These are phyloP conservation scores for Psilocybe tampanensis DNA, from an alignment of 768 basidiomycete species.

Conservation along the genomic window DNA sequence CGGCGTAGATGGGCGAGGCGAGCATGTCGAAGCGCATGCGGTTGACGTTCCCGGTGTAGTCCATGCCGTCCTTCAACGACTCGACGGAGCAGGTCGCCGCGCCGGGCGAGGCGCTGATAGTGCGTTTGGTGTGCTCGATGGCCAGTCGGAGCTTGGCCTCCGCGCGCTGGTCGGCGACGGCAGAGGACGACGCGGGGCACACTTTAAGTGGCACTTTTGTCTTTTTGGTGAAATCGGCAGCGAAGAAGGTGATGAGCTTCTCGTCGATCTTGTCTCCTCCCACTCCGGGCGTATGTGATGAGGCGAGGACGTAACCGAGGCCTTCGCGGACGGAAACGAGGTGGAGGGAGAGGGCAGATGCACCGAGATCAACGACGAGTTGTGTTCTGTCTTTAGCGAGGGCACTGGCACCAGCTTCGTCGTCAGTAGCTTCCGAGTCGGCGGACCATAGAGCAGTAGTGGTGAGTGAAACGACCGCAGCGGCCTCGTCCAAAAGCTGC, in stretches of 20 bases:
- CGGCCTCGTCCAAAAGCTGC: constrained; percentile 87
- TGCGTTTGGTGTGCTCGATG: constrained; percentile 93
- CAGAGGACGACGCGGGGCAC: constrained; percentile 55
- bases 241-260: constrained; percentile 87
- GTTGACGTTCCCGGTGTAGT: constrained; percentile 70
- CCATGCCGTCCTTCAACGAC: constrained; percentile 90
- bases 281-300: constrained; percentile 50
- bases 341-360: constrained; percentile 68
- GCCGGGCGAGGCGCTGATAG: constrained; percentile 81
- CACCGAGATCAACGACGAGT: constrained; percentile 80
- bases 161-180: constrained; percentile 67
- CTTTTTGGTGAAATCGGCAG: constrained; percentile 97
- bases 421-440: constrained; percentile 20
- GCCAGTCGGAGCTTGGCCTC: constrained; percentile 93
- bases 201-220: constrained; percentile 76
- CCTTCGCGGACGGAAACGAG: constrained; percentile 77
- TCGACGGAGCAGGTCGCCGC: constrained; percentile 93
- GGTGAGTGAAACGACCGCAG: constrained; percentile 68
- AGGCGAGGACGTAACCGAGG: constrained; percentile 65
- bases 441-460: constrained; percentile 45
- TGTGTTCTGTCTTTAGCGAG: constrained; percentile 69
- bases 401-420: not conserved
- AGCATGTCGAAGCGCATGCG: constrained; percentile 67
- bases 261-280: constrained; percentile 79
- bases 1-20: constrained; percentile 59